Evolutionary conservation across 2,329 filamentous ascomycete genomes (phyloP).

Genomic region (Fusarium sp.): DNA sequence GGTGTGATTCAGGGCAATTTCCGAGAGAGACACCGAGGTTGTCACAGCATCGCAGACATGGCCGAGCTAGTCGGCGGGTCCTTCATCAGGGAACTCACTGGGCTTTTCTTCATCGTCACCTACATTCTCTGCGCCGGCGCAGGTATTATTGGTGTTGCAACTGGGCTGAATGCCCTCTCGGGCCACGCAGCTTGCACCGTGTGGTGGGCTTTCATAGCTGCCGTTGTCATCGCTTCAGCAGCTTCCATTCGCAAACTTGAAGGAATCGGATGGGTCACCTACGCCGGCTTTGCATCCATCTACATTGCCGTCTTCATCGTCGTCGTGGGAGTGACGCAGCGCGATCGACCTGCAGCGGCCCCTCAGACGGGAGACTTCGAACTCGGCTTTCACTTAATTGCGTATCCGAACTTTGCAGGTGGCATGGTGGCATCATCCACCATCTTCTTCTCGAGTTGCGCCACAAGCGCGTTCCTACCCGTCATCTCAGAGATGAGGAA

Average conservation of each 20-base stretch:
- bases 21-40: background rate
- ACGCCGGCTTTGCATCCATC: constrained; percentile 68
- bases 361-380: constrained; percentile 69
- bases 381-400: constrained; percentile 66
- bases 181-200: background rate
- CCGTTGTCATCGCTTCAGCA: constrained; percentile 39
- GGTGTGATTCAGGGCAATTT: background rate
- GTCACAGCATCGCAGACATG: constrained; percentile 64
- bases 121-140: constrained; percentile 66
- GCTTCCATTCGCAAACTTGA: constrained; percentile 48
- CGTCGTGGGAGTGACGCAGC: constrained; percentile 59
- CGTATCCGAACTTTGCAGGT: constrained; percentile 66
- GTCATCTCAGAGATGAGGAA: constrained; percentile 68
- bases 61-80: constrained; percentile 69
- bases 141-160: constrained; percentile 71
- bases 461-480: constrained; percentile 54
- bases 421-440: constrained; percentile 63
- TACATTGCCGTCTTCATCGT: constrained; percentile 71
- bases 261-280: constrained; percentile 63
- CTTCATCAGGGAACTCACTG: background rate
- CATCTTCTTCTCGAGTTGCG: constrained; percentile 66
- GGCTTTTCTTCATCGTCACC: background rate
- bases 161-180: constrained; percentile 72
- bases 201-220: background rate
- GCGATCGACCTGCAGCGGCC: constrained; percentile 68